Evolutionary conservation across 2,329 filamentous ascomycete genomes (phyloP).

Genomic region (Stemphylium beticola): DNA sequence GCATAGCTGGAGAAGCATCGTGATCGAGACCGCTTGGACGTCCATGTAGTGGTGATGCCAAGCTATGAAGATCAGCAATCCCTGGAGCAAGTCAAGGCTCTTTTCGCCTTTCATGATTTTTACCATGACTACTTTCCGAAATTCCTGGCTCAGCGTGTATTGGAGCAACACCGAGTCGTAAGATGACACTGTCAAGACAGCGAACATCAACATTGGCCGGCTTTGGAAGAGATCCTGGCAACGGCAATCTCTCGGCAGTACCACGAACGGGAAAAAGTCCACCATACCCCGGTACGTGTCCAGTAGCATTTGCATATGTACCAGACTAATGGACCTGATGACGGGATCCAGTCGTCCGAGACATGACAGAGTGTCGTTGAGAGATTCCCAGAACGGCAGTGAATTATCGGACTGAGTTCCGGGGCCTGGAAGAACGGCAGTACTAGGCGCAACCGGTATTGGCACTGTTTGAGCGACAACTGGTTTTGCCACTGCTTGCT

Average conservation of each 20-base stretch:
- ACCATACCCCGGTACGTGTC: constrained; percentile 41
- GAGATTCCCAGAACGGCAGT: constrained; percentile 41
- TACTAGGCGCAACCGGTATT: constrained; percentile 21
- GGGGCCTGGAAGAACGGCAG: constrained; percentile 33
- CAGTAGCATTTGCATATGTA: constrained; percentile 44
- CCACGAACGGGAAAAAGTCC: constrained; percentile 46
- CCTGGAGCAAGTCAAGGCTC: constrained; percentile 42
- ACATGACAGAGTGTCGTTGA: constrained; percentile 40
- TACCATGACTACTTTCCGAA: constrained; percentile 44
- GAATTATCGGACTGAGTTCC: constrained; percentile 34
- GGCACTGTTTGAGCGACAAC: constrained; percentile 20
- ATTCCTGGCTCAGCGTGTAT: constrained; percentile 41
- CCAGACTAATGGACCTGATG: constrained; percentile 42
- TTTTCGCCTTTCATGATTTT: constrained; percentile 47
- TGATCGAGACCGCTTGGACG: constrained; percentile 40
- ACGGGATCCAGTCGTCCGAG: constrained; percentile 42
- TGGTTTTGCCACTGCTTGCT: constrained; percentile 19
- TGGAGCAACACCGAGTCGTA: constrained; percentile 41
- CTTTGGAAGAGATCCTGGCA: constrained; percentile 38
- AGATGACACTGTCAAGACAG: constrained; percentile 42
- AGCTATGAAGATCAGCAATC: constrained; percentile 43
- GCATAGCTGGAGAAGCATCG: constrained; percentile 44
- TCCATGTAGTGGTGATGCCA: constrained; percentile 50
- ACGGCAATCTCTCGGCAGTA: constrained; percentile 35
- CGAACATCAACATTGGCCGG: constrained; percentile 44